These are phyloP conservation scores for Chaetomium fimeti DNA, from an alignment of 495 filamentous ascomycete species.

Conservation along the genomic window DNA sequence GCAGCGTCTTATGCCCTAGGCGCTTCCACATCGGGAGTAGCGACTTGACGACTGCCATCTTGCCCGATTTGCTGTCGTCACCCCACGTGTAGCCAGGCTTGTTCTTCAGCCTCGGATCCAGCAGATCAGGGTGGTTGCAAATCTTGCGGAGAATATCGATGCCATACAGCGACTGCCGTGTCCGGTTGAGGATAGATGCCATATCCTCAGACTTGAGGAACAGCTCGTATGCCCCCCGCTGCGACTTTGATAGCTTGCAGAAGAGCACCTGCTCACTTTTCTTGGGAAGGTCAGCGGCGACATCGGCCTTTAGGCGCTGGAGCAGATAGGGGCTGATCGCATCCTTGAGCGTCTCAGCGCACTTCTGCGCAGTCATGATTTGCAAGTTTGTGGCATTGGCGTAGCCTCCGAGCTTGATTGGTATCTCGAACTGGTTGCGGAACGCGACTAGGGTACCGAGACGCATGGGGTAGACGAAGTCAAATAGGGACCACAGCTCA, in stretches of 20 bases:
- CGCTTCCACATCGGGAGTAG: slow-evolving; percentile 82
- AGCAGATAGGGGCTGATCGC: slow-evolving; percentile 88
- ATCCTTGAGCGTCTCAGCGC: slow-evolving; percentile 85
- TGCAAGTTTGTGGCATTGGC: slow-evolving; percentile 90
- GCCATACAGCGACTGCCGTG: slow-evolving; percentile 76
- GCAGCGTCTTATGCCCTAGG: slow-evolving; percentile 81
- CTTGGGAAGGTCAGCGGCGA: slow-evolving; percentile 86
- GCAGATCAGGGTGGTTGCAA: slow-evolving; percentile 92
- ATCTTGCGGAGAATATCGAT: slow-evolving; percentile 93
- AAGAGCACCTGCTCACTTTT: slow-evolving; percentile 96
- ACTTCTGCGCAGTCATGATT: slow-evolving; percentile 85
- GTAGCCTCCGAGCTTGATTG: slow-evolving; percentile 87
- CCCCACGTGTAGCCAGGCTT: slow-evolving; percentile 71
- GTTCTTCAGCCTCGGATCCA: slow-evolving; percentile 59
- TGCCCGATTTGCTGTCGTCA: slow-evolving; percentile 71
- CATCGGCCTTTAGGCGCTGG: slow-evolving; percentile 91
- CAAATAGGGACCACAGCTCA: slow-evolving; percentile 98
- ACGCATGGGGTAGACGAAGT: slow-evolving; percentile 95
- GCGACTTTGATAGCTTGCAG: slow-evolving; percentile 79
- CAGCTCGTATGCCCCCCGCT: slow-evolving; percentile 70
- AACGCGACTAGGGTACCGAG: slow-evolving; percentile 89
- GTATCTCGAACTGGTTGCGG: slow-evolving; percentile 83
- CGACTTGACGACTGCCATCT: slow-evolving; percentile 88
- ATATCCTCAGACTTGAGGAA: slow-evolving; percentile 86
- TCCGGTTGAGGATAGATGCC: slow-evolving; percentile 68